Base-by-base conservation (phyloP, 345 rosid genomes). In the Ricinus communis region DNA sequence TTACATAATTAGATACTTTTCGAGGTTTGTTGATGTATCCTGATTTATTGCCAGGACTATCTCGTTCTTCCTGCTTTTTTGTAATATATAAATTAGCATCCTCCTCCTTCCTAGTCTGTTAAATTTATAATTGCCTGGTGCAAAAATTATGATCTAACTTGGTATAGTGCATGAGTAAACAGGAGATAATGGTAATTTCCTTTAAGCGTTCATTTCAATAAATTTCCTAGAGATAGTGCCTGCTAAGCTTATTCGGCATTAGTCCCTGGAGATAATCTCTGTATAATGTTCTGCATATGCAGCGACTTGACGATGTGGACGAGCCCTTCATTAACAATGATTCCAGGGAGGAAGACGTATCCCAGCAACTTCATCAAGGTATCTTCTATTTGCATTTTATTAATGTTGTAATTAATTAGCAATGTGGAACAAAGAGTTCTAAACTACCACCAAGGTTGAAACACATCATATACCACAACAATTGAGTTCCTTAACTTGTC, bases 361-460 rank as follows among this genome's bases (percentile, higher is more conserved):
- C 76, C 68, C 84, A 78, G 25, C 74, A 83, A 22, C 56, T 80
- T 14, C 96, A 93, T 77, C 98, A 90, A 93, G 96, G 97, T 93
- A 76, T 70, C 58, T 53, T 40, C 7, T 16, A 33, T 50, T 19
- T 72, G 2, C 31, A 47, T 73, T 19, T 0, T 36, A 6, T n/a
- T n/a, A n/a, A n/a, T n/a, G n/a, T n/a, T n/a, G n/a, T n/a, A n/a
- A n/a, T n/a, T n/a, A n/a, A n/a, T n/a, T n/a, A n/a, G n/a, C n/a
- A n/a, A n/a, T n/a, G n/a, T n/a, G n/a, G n/a, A n/a, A n/a, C n/a
- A n/a, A n/a, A n/a, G n/a, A n/a, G n/a, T n/a, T n/a, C n/a, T n/a
- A n/a, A n/a, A n/a, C n/a, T n/a, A n/a, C n/a, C n/a, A n/a, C n/a
- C n/a, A n/a, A n/a, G n/a, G n/a, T n/a, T n/a, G n/a, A n/a, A n/a